phyloP scores from a whole-genome alignment of 2,329 filamentous ascomycete species.

The Ascochyta clinopodiicola region DNA sequence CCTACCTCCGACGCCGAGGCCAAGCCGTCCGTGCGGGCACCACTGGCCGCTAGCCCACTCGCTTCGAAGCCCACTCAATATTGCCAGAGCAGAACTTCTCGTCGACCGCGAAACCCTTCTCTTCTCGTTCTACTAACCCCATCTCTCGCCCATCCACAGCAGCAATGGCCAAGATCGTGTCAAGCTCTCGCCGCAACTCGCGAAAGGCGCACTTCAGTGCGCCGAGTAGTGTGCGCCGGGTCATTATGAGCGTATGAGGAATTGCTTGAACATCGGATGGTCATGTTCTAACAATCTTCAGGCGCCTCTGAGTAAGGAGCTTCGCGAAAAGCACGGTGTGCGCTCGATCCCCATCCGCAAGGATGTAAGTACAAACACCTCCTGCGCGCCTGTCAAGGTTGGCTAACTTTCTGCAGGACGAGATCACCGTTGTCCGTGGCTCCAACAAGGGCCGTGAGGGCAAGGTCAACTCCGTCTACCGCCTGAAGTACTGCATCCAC shows the following conservation, averaged over 20 bases:
- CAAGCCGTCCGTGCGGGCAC: constrained; percentile 2
- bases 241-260: constrained; percentile 84
- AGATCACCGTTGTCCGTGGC: constrained; percentile 91
- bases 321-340: constrained; percentile 99
- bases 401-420: constrained; percentile 60
- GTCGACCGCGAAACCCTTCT: constrained; percentile 24
- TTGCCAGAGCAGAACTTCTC: constrained; percentile 18
- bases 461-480: constrained; percentile 91
- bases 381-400: constrained; percentile 14
- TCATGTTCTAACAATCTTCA: constrained; percentile 44
- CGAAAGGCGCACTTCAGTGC: constrained; percentile 98
- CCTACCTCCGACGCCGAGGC: neutral
- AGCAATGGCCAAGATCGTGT: constrained; percentile 76
- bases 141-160: constrained; percentile 44
- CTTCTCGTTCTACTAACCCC: constrained; percentile 34
- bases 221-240: constrained; percentile 90
- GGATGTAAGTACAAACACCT: constrained; percentile 61
- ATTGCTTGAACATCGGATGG: constrained; percentile 55
- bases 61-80: constrained; percentile 22
- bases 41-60: constrained; percentile 4
- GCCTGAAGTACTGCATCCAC: constrained; percentile 89
- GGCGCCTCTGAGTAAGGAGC: constrained; percentile 69
- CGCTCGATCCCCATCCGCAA: constrained; percentile 90
- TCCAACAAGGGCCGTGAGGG: constrained; percentile 97
- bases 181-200: constrained; percentile 95